phyloP scores from a whole-genome alignment of 305 asterid genomes.

The Stenogyne calaminthoides region DNA sequence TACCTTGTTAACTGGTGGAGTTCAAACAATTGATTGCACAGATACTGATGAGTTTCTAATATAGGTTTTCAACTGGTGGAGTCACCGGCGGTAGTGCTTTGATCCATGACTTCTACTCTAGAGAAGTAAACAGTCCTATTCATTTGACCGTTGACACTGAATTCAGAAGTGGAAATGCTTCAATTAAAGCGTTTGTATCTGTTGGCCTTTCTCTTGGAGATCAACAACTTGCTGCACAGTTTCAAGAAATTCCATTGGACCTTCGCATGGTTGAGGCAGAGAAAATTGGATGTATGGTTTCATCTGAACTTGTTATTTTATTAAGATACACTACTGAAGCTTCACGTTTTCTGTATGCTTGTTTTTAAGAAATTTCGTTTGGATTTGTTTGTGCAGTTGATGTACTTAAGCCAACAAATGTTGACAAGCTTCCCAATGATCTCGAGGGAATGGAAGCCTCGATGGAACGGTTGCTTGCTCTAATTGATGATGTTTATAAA shows the following conservation, averaged over 20 bases:
- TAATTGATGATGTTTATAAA: slow-evolving; percentile 77
- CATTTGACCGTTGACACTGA: slow-evolving; percentile 88
- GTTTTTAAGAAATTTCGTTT: slow-evolving; percentile 4
- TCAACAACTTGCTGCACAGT: slow-evolving; percentile 81
- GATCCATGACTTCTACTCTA: slow-evolving; percentile 64
- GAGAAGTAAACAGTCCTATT: slow-evolving; percentile 62
- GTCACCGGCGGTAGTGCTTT: slow-evolving; percentile 79
- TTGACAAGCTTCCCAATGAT: slow-evolving; percentile 81
- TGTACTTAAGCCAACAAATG: slow-evolving; percentile 67
- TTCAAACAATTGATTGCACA: neutral
- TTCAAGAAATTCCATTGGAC: slow-evolving; percentile 90
- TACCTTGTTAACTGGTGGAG: slow-evolving; percentile 89
- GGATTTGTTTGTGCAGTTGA: slow-evolving; percentile 52
- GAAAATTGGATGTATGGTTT: slow-evolving; percentile 76
- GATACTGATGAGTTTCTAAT: slow-evolving; percentile 1
- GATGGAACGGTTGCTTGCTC: slow-evolving; percentile 76
- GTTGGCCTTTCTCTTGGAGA: slow-evolving; percentile 71
- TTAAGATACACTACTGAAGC: neutral
- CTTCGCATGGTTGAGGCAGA: slow-evolving; percentile 92
- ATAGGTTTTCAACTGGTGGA: slow-evolving; percentile 93
- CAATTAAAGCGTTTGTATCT: slow-evolving; percentile 74
- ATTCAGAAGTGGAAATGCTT: slow-evolving; percentile 59
- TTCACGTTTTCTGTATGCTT: neutral
- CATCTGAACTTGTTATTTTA: neutral
- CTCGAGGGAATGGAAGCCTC: slow-evolving; percentile 92